phyloP scores from a whole-genome alignment of 306 rosid genomes.

The Dryas drummondii region DNA sequence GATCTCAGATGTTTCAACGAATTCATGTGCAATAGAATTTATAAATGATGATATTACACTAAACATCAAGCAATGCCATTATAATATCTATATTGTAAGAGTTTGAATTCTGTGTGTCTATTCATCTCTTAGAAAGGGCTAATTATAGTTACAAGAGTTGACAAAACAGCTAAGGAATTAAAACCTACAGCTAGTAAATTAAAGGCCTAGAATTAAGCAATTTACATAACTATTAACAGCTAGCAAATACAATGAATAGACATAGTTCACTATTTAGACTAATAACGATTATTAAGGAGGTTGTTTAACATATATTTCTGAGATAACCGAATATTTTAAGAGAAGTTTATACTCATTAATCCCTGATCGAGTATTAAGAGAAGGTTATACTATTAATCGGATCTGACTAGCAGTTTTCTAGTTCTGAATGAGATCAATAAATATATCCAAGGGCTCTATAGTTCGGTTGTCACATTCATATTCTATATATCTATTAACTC shows the following conservation, averaged over 20 bases:
- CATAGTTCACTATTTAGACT: background rate
- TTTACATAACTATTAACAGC: background rate
- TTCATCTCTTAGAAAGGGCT: background rate
- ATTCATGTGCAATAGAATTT: background rate
- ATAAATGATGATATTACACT: background rate
- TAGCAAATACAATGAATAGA: background rate
- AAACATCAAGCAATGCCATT: background rate
- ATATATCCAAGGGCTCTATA: slow-evolving; percentile 3
- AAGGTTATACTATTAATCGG: background rate
- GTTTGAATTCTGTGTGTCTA: background rate
- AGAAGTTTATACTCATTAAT: background rate
- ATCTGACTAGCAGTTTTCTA: background rate
- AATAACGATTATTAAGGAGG: too few relatives aligned
- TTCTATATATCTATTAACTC: slow-evolving; percentile 11
- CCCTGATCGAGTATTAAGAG: background rate
- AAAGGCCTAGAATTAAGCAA: background rate
- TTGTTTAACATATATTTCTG: too few relatives aligned
- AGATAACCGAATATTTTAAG: background rate
- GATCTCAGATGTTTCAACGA: background rate
- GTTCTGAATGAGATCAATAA: background rate
- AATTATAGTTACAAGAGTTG: background rate
- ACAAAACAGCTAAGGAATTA: background rate
- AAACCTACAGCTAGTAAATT: background rate
- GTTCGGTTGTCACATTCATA: slow-evolving; percentile 16
- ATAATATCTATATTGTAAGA: background rate